Percentiles rank a stretch among this genome's conserved stretches.
Evolutionary conservation across 371 early-diverging fungal species (phyloP).

Genomic region (Choanephora cucurbitarum): DNA sequence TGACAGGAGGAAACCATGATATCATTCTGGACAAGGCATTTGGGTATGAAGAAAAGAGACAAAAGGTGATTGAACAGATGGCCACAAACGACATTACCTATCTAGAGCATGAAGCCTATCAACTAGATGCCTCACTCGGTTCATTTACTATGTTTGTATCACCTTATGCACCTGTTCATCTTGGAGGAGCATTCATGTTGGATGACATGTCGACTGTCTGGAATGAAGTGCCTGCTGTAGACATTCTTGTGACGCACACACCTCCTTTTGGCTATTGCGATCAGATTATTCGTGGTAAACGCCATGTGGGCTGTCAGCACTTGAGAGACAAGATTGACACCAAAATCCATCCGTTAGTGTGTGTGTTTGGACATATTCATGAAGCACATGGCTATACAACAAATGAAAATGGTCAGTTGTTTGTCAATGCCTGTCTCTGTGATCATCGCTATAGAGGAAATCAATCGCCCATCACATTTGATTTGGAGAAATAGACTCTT

Average conservation of each 20-base stretch:
- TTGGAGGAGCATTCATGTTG: conserved; percentile 58
- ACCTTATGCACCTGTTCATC: conserved; percentile 56
- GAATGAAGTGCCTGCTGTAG: conserved; percentile 43
- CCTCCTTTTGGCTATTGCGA: conserved; percentile 51
- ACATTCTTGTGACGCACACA: conserved; percentile 60
- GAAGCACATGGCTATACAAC: conserved; percentile 46
- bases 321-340: conserved; percentile 39
- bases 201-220: conserved; percentile 42
- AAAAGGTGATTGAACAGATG: conserved; percentile 23
- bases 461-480: conserved; percentile 54
- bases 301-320: conserved; percentile 48
- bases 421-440: conserved; percentile 54
- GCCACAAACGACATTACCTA: conserved; percentile 41
- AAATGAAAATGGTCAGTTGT: conserved; percentile 35
- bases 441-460: conserved; percentile 38
- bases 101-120: conserved; percentile 48
- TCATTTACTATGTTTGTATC: conserved; percentile 49
- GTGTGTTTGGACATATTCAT: conserved; percentile 62
- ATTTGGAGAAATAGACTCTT: conserved; percentile 12
- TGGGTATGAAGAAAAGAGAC: conserved; percentile 18
- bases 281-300: conserved; percentile 14
- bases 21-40: conserved; percentile 31
- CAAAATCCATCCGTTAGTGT: conserved; percentile 42
- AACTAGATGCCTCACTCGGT: conserved; percentile 34
- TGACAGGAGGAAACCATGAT: conserved; percentile 62